Percentiles rank a stretch among this genome's conserved stretches.
Evolutionary conservation across 2,329 filamentous ascomycete species (phyloP).

Genomic region (Sordariomycetes sp.): DNA sequence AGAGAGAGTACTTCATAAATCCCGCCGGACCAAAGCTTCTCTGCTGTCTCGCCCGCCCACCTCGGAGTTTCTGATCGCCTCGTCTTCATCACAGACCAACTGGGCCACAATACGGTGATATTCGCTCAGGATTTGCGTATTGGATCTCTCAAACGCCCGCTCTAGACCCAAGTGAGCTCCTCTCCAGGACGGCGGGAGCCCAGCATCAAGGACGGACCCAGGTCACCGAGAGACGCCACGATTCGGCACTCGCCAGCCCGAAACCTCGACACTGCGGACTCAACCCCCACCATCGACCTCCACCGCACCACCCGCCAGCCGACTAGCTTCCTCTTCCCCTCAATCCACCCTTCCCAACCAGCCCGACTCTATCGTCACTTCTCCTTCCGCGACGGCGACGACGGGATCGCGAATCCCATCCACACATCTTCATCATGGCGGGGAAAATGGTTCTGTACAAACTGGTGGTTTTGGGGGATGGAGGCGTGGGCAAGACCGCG

Average conservation of each 20-base stretch:
- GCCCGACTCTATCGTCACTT: background rate
- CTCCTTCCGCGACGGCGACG: background rate
- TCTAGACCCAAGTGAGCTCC: background rate
- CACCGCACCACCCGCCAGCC: background rate
- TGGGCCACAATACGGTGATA: background rate
- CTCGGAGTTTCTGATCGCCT: background rate
- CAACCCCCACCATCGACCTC: conserved; percentile 1
- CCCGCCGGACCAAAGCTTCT: background rate
- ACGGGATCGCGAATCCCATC: conserved; percentile 2
- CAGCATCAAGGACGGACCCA: background rate
- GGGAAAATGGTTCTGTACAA: conserved; percentile 95
- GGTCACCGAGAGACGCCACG: background rate
- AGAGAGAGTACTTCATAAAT: background rate
- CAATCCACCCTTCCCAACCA: background rate
- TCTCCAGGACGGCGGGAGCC: background rate
- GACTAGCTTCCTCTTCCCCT: background rate
- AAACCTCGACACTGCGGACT: background rate
- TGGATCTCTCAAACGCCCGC: background rate
- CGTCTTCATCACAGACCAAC: too few relatives aligned
- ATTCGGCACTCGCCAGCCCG: background rate
- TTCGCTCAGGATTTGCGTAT: background rate
- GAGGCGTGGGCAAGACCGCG: conserved; percentile 89
- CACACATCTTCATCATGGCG: conserved; percentile 52
- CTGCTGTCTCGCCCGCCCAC: background rate
- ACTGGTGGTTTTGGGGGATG: conserved; percentile 88